Conservation (phyloP, 306 rosid species). For the Lathyrus sativus region DNA sequence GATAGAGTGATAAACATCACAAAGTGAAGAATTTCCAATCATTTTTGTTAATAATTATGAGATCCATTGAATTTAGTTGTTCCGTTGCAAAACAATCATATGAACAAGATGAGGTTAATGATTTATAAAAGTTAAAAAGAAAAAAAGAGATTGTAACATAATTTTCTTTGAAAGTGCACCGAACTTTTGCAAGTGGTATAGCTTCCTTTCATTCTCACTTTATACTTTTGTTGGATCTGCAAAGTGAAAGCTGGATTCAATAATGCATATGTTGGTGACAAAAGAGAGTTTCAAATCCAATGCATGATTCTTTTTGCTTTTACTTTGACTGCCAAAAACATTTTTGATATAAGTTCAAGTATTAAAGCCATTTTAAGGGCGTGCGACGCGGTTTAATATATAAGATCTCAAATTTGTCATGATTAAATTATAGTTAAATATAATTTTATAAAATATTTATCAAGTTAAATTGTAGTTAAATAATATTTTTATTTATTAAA, state of each 20-base stretch:
- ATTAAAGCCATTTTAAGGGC: too few species aligned
- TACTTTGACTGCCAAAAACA: slow-evolving; percentile 4
- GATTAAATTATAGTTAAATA: too few species aligned
- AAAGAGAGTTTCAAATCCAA: slow-evolving; percentile 34
- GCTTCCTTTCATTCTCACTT: slow-evolving; percentile 33
- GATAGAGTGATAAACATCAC: not conserved
- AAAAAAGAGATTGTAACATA: slow-evolving; percentile 36
- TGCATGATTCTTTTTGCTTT: slow-evolving; percentile 27
- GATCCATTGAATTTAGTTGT: slow-evolving; percentile 5
- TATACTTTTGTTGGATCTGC: slow-evolving; percentile 27
- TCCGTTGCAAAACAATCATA: slow-evolving; percentile 32
- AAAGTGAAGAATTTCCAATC: slow-evolving; percentile 24
- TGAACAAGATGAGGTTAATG: slow-evolving; percentile 22
- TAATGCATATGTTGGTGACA: slow-evolving; percentile 3
- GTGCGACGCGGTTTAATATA: too few species aligned
- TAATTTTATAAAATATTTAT: too few species aligned
- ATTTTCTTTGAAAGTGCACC: slow-evolving; percentile 54
- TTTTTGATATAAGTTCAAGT: too few species aligned
- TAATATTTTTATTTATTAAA: too few species aligned
- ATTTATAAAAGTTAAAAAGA: slow-evolving; percentile 1
- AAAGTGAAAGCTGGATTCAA: slow-evolving; percentile 38
- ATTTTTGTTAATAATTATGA: not conserved
- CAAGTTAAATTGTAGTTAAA: too few species aligned
- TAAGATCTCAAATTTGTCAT: too few species aligned
- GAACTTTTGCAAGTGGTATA: slow-evolving; percentile 37